These are phyloP conservation scores for Vaccinium darrowii DNA, from an alignment of 148 eudicot genomes.

Conservation along the genomic window DNA sequence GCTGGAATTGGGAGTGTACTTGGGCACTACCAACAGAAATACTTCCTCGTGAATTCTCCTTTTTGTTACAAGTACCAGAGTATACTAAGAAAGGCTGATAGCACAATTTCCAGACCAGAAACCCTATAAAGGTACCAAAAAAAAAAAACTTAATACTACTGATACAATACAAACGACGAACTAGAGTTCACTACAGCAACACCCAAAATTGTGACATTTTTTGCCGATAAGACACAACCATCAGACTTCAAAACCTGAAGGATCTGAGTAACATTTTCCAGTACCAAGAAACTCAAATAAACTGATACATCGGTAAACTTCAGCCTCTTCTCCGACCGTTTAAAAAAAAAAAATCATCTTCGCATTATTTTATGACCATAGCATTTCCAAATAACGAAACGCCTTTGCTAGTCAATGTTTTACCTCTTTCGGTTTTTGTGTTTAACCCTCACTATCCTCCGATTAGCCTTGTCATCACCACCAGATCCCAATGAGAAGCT, in stretches of 20 bases:
- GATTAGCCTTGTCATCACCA: slow-evolving; percentile 40
- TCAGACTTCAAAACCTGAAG: slow-evolving; percentile 5
- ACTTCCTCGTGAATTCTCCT: not conserved
- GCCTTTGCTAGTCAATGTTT: slow-evolving; percentile 1
- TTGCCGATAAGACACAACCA: slow-evolving; percentile 8
- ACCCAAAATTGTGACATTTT: slow-evolving; percentile 15
- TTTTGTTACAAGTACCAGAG: slow-evolving; percentile 1
- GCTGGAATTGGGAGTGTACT: not conserved
- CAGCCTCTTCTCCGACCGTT: not conserved
- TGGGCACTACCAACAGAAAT: not conserved
- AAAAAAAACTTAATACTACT: not conserved
- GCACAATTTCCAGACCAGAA: slow-evolving; percentile 1
- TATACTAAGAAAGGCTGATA: not conserved
- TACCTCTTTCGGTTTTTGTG: slow-evolving; percentile 42
- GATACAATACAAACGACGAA: not conserved
- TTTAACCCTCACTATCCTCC: slow-evolving; percentile 45
- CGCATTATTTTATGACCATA: not conserved
- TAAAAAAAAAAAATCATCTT: not conserved
- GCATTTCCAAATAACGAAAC: not conserved
- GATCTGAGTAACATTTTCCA: not conserved
- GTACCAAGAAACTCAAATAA: not conserved
- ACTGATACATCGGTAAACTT: not conserved
- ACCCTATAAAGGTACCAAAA: not conserved
- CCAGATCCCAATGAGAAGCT: slow-evolving; percentile 68
- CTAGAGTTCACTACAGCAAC: not conserved